Percentiles rank a stretch among this genome's conserved stretches.
These are phyloP conservation scores for Eutrema yunnanense DNA, from an alignment of 345 rosid genomes.

Conservation along the genomic window DNA sequence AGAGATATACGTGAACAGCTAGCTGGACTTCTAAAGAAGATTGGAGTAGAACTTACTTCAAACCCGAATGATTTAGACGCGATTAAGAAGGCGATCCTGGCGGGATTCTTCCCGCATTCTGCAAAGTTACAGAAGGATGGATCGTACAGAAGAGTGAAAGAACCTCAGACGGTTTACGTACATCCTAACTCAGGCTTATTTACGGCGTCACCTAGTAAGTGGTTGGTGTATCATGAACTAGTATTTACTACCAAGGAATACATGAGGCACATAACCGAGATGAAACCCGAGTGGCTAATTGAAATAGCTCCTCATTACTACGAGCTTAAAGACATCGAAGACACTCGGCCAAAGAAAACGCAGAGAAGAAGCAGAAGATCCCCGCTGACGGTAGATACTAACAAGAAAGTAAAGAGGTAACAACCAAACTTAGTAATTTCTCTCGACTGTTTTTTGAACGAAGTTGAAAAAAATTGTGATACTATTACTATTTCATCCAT, in stretches of 20 bases:
- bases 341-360: constrained; percentile 16
- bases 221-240: constrained; percentile 83
- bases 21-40: constrained; percentile 82
- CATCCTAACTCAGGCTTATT: constrained; percentile 83
- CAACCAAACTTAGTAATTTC: constrained; percentile 5
- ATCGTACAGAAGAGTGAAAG: constrained; percentile 73
- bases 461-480: not conserved
- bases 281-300: constrained; percentile 91
- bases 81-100: constrained; percentile 77
- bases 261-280: constrained; percentile 86
- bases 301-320: constrained; percentile 94
- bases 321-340: constrained; percentile 90
- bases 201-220: constrained; percentile 54
- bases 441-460: not conserved
- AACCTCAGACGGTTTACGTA: constrained; percentile 78
- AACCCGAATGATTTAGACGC: constrained; percentile 58
- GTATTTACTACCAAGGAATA: constrained; percentile 90
- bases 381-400: not conserved
- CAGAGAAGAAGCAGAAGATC: not conserved
- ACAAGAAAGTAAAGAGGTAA: constrained; percentile 29
- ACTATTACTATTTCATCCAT: not conserved
- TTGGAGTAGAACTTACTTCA: constrained; percentile 67
- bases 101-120: constrained; percentile 87
- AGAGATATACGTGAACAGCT: constrained; percentile 86
- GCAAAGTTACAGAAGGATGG: constrained; percentile 84